Evolutionary conservation across 2,329 filamentous ascomycete genomes (phyloP), one percentile per base, ranked within the genome.

Genomic region (Botrytis deweyae): DNA sequence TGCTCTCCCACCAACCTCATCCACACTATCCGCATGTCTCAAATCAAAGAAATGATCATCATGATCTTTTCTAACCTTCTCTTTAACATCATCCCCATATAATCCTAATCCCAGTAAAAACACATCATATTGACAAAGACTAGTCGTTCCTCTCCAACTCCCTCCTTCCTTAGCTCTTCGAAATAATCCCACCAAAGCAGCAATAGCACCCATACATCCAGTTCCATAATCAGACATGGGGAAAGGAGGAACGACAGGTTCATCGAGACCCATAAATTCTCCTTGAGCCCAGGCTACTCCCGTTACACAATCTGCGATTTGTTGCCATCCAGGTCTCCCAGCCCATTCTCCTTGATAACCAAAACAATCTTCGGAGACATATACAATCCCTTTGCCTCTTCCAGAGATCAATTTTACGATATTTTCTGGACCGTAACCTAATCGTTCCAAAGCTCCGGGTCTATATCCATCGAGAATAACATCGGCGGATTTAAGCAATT

Each of bases 341-440:
- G 88, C 86, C 91, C 90, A 93, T 74, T 90, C 88, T 9, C 87
- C 88, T 44, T 86, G 83, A 49, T 88, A 89, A 0, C 91, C 91
- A 77, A 93, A 93, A 80, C 91, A 93, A 80, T 93, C 90, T 80
- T 93, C 91, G 49, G 88, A 87, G 12, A 92, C 89, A 78, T 92
- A 92, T 10, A 93, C 85, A 49, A 91, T 87, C 1, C 91, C 91
- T 78, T 87, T 89, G 5, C 87, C 86, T 29, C 90, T 85, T 74
- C 84, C 81, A 73, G 85, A 83, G 0, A 88, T 87, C 49, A 90
- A 79, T 8, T 86, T 82, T 0, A 86, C 82, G 16, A 93, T 84
- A 40, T 83, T 83, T n/a, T 85, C 80, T 0, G 88, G 85, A 4
- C 89, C 86, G 77, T 92, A 92, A 3, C 91, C 91, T 9, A 92